A percentile compares a stretch with the other conserved stretches of the same genome.
phyloP scores from a whole-genome alignment of 169 alveolate species.

The Theileria parva region DNA sequence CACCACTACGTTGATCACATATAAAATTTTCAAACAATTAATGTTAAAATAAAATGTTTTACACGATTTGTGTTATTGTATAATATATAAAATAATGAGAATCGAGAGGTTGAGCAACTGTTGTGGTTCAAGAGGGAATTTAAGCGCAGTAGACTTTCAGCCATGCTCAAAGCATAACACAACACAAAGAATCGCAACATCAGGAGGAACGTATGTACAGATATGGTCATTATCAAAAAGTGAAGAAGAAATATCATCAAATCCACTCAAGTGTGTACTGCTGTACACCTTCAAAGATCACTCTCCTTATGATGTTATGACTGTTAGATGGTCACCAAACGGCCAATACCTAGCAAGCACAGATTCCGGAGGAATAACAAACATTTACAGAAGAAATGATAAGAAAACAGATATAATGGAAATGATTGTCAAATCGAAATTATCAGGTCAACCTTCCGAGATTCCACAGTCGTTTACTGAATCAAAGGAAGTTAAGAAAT shows the following conservation, averaged over 20 bases:
- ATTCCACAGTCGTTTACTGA: constrained; percentile 2
- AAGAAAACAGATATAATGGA: constrained; percentile 47
- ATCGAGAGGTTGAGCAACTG: constrained; percentile 55
- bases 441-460: constrained; percentile 11
- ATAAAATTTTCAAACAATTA: neutral
- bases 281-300: constrained; percentile 56
- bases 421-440: neutral
- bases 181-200: constrained; percentile 62
- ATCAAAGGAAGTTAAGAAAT: constrained; percentile 37
- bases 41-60: neutral
- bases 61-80: neutral
- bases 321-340: constrained; percentile 67
- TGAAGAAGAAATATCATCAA: neutral
- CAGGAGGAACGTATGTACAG: constrained; percentile 57
- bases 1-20: neutral
- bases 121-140: constrained; percentile 65
- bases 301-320: constrained; percentile 63
- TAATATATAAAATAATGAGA: constrained; percentile 28
- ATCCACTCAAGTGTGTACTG: constrained; percentile 39
- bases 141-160: constrained; percentile 65
- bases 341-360: constrained; percentile 65
- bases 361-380: constrained; percentile 62
- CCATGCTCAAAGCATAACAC: constrained; percentile 46
- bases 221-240: constrained; percentile 61
- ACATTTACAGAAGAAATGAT: constrained; percentile 42